These are phyloP conservation scores for Parasitella parasitica DNA, from an alignment of 371 early-diverging fungal species.

Conservation along the genomic window DNA sequence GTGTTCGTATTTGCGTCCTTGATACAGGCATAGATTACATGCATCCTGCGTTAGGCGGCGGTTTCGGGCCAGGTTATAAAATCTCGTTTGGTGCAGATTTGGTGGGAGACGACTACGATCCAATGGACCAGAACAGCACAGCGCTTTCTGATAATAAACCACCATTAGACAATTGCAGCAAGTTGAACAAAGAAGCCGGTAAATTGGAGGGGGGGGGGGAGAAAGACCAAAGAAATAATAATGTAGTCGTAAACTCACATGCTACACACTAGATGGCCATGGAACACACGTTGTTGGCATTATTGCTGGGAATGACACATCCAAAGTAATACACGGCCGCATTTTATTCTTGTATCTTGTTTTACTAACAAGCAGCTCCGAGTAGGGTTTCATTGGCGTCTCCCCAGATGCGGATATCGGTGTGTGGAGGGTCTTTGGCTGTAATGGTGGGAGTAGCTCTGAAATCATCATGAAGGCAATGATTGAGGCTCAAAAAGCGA, in stretches of 20 bases:
- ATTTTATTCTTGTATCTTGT: too few relatives aligned
- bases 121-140: slow-evolving; percentile 29
- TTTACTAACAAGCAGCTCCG: too few relatives aligned
- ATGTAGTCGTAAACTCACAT: not conserved
- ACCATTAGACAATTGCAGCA: slow-evolving; percentile 18
- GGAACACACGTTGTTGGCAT: slow-evolving; percentile 72
- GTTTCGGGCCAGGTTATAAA: slow-evolving; percentile 59
- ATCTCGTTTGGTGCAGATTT: slow-evolving; percentile 61
- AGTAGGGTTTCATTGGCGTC: slow-evolving; percentile 59
- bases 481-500: slow-evolving; percentile 57
- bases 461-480: slow-evolving; percentile 71
- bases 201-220: slow-evolving; percentile 7
- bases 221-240: too few relatives aligned
- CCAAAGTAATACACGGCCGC: slow-evolving; percentile 20
- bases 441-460: slow-evolving; percentile 57
- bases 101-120: slow-evolving; percentile 40
- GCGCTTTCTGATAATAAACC: not conserved
- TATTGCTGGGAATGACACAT: slow-evolving; percentile 54
- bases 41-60: slow-evolving; percentile 69
- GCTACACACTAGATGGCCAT: slow-evolving; percentile 27
- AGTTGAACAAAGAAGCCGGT: not conserved
- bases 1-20: slow-evolving; percentile 65
- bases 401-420: slow-evolving; percentile 65
- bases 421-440: slow-evolving; percentile 69
- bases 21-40: slow-evolving; percentile 62